Percentiles rank a stretch among this genome's conserved stretches.
Evolutionary conservation across 192 early-diverging fungal species (phyloP).

Genomic region (Backusella tuberculispora): DNA sequence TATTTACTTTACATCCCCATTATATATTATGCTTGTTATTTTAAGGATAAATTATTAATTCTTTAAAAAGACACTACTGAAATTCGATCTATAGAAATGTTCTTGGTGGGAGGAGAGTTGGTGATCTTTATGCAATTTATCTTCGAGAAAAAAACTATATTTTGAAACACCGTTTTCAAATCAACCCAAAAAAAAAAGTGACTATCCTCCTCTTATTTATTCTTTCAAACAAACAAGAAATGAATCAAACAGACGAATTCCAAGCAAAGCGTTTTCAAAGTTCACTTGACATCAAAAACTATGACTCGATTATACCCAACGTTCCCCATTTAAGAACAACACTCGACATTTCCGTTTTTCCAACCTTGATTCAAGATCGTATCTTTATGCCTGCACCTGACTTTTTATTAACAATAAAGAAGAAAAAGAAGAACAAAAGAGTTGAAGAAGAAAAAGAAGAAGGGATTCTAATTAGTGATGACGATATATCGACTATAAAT

Average conservation of each 20-base stretch:
- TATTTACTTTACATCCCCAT: too few relatives aligned
- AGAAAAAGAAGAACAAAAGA: neutral
- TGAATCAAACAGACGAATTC: slow-evolving; percentile 10
- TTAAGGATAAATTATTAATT: too few relatives aligned
- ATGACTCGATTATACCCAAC: neutral
- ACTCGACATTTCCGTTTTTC: neutral
- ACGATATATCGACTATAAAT: too few relatives aligned
- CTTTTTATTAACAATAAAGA: neutral
- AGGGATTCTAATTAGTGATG: neutral
- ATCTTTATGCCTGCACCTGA: neutral
- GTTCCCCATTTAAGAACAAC: neutral
- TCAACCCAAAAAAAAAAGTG: too few relatives aligned
- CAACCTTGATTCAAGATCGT: neutral
- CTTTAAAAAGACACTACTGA: too few relatives aligned
- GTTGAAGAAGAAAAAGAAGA: neutral
- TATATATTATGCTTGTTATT: too few relatives aligned
- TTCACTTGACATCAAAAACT: neutral
- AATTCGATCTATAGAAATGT: too few relatives aligned
- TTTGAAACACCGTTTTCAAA: too few relatives aligned
- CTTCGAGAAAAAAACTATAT: too few relatives aligned
- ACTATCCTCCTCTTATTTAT: too few relatives aligned
- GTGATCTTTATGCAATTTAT: too few relatives aligned
- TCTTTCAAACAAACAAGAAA: neutral
- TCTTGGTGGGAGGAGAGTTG: too few relatives aligned
- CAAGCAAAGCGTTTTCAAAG: neutral